Evolutionary conservation across 2,329 filamentous ascomycete genomes (phyloP).

Genomic region (Aurifilum marmelostoma): DNA sequence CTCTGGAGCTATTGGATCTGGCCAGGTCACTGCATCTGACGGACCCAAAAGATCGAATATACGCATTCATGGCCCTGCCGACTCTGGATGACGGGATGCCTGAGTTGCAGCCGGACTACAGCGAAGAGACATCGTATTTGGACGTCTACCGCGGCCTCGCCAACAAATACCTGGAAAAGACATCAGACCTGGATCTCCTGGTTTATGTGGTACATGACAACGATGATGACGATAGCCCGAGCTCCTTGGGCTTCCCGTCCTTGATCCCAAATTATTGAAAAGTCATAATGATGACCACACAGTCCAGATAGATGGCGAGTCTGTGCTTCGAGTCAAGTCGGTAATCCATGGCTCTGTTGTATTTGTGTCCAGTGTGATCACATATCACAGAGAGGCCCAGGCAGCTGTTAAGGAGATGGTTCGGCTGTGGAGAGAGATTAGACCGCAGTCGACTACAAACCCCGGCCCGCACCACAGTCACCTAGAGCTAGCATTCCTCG

Average conservation of each 20-base stretch:
- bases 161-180: neutral
- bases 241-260: slow-evolving; percentile 39
- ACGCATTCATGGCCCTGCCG: slow-evolving; percentile 16
- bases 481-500: neutral
- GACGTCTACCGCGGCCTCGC: slow-evolving; percentile 21
- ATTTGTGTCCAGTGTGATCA: neutral
- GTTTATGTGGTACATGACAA: slow-evolving; percentile 32
- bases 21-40: neutral
- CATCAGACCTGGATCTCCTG: slow-evolving; percentile 17
- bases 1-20: too few species aligned
- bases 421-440: slow-evolving; percentile 2
- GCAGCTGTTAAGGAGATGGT: neutral
- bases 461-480: neutral
- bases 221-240: slow-evolving; percentile 40
- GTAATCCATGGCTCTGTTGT: neutral
- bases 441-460: neutral
- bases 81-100: slow-evolving; percentile 8
- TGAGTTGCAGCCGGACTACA: slow-evolving; percentile 8
- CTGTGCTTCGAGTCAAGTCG: slow-evolving; percentile 3
- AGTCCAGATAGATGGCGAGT: neutral
- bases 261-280: neutral
- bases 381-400: fast-evolving
- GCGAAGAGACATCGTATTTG: slow-evolving; percentile 7
- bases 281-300: neutral
- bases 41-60: slow-evolving; percentile 17